phyloP scores from a whole-genome alignment of 2,329 filamentous ascomycete genomes.

The Penicillium griseofulvum region DNA sequence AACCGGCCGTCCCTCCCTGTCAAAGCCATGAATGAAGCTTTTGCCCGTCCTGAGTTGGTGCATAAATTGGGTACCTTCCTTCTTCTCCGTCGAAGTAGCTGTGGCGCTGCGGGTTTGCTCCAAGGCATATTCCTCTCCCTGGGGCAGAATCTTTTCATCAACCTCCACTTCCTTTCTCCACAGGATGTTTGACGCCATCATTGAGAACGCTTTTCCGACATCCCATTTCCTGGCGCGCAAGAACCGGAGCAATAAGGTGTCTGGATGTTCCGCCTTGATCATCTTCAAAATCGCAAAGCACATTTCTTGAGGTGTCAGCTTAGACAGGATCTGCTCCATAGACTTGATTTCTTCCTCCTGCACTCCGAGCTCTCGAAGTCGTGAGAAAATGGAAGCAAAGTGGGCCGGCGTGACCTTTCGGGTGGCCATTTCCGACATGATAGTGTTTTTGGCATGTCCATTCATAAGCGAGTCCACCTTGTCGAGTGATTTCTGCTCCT shows the following conservation, averaged over 20 bases:
- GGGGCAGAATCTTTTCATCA: slow-evolving; percentile 76
- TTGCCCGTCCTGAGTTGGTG: slow-evolving; percentile 21
- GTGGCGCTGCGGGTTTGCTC: slow-evolving; percentile 52
- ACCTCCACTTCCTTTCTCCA: slow-evolving; percentile 85
- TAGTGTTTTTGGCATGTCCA: slow-evolving; percentile 13
- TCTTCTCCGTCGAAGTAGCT: slow-evolving; percentile 10
- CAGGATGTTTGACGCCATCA: slow-evolving; percentile 85
- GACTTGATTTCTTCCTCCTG: slow-evolving; percentile 18
- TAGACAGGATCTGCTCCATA: slow-evolving; percentile 53
- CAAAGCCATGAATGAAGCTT: slow-evolving; percentile 20
- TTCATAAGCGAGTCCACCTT: slow-evolving; percentile 19
- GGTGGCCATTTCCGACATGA: slow-evolving; percentile 15
- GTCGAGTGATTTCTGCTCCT: slow-evolving; percentile 13
- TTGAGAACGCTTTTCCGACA: slow-evolving; percentile 80
- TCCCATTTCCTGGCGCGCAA: slow-evolving; percentile 86
- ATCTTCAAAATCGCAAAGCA: slow-evolving; percentile 79
- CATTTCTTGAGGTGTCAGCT: slow-evolving; percentile 70
- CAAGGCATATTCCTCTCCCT: slow-evolving; percentile 66
- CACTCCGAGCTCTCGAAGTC: slow-evolving; percentile 19
- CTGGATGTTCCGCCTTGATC: slow-evolving; percentile 90
- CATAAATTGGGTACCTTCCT: slow-evolving; percentile 17
- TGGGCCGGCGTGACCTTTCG: slow-evolving; percentile 18
- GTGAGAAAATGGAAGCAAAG: slow-evolving; percentile 16
- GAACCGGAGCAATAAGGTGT: slow-evolving; percentile 75
- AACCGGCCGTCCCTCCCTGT: slow-evolving; percentile 63